Conservation (phyloP, 2,329 filamentous ascomycete genomes). For the Colletotrichum trifolii region DNA sequence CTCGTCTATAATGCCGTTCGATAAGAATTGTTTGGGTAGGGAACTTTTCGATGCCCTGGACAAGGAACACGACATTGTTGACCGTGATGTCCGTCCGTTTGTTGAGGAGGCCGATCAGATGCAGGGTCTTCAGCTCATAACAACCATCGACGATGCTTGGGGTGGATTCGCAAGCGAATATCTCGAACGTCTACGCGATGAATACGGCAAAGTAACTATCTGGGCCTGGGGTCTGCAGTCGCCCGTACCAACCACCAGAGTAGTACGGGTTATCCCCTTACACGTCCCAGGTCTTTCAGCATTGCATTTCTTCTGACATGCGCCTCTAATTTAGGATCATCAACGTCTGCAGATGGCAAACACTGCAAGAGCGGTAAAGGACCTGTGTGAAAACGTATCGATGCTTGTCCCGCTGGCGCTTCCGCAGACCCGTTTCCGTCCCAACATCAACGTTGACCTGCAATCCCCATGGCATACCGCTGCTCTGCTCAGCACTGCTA, state of each 20-base stretch:
- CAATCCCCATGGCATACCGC: constrained; percentile 83
- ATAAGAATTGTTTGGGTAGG: constrained; percentile 78
- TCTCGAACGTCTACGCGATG: constrained; percentile 83
- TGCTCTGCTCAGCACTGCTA: constrained; percentile 77
- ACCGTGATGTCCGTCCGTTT: constrained; percentile 90
- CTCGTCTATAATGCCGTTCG: constrained; percentile 83
- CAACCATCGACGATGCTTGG: constrained; percentile 82
- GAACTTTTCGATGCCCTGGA: constrained; percentile 80
- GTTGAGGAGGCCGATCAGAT: constrained; percentile 93
- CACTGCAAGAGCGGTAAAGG: constrained; percentile 76
- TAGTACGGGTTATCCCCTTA: constrained; percentile 6
- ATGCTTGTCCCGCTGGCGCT: constrained; percentile 81
- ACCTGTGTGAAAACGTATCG: constrained; percentile 77
- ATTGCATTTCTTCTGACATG: not conserved
- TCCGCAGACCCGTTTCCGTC: constrained; percentile 66
- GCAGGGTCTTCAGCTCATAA: constrained; percentile 85
- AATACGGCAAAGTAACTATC: constrained; percentile 87
- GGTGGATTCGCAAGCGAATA: constrained; percentile 80
- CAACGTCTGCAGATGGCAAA: constrained; percentile 76
- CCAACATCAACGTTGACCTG: constrained; percentile 68
- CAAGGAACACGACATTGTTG: constrained; percentile 85
- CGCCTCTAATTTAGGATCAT: constrained; percentile 57
- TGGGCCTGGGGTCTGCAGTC: constrained; percentile 90
- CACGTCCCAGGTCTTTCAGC: not conserved
- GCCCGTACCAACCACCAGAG: constrained; percentile 45